phyloP scores from a whole-genome alignment of 2,329 filamentous ascomycete genomes.

The Verticillium albo-atrum region DNA sequence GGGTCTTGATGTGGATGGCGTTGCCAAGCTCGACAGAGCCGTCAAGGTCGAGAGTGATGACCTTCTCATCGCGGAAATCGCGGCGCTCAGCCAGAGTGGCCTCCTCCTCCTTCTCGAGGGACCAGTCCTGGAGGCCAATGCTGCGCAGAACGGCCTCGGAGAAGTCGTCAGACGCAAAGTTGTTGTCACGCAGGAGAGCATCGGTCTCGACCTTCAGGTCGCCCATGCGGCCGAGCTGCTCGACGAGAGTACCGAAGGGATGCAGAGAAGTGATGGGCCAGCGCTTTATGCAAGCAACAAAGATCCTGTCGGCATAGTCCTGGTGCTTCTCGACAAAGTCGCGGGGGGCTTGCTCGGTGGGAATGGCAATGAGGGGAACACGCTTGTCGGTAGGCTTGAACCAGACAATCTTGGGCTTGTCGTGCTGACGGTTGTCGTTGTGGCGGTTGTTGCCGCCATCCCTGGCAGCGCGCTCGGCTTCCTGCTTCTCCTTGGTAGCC shows the following conservation, averaged over 20 bases:
- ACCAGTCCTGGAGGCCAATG: slow-evolving; percentile 89
- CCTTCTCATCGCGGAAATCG: slow-evolving; percentile 84
- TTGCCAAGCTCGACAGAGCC: slow-evolving; percentile 86
- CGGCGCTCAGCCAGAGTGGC: slow-evolving; percentile 68
- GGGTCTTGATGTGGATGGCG: slow-evolving; percentile 85
- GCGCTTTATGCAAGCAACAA: slow-evolving; percentile 97
- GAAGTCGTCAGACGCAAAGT: slow-evolving; percentile 96
- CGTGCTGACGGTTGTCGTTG: slow-evolving; percentile 79
- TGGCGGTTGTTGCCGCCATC: slow-evolving; percentile 70
- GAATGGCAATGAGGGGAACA: slow-evolving; percentile 95
- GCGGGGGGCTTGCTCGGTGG: slow-evolving; percentile 92
- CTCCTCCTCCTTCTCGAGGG: slow-evolving; percentile 77
- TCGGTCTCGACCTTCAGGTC: slow-evolving; percentile 97
- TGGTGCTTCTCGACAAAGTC: slow-evolving; percentile 99
- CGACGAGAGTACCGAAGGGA: slow-evolving; percentile 94
- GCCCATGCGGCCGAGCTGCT: slow-evolving; percentile 95
- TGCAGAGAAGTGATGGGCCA: slow-evolving; percentile 99
- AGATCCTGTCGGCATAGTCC: slow-evolving; percentile 95
- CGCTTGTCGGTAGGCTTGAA: slow-evolving; percentile 99
- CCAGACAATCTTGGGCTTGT: slow-evolving; percentile 99
- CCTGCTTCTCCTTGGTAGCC: slow-evolving; percentile 98
- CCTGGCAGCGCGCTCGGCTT: slow-evolving; percentile 88
- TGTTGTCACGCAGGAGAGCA: slow-evolving; percentile 94
- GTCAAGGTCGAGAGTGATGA: slow-evolving; percentile 89
- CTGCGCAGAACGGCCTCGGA: slow-evolving; percentile 93